Evolutionary conservation across 2,329 filamentous ascomycete genomes (phyloP).

Genomic region (Trichoderma sp.): DNA sequence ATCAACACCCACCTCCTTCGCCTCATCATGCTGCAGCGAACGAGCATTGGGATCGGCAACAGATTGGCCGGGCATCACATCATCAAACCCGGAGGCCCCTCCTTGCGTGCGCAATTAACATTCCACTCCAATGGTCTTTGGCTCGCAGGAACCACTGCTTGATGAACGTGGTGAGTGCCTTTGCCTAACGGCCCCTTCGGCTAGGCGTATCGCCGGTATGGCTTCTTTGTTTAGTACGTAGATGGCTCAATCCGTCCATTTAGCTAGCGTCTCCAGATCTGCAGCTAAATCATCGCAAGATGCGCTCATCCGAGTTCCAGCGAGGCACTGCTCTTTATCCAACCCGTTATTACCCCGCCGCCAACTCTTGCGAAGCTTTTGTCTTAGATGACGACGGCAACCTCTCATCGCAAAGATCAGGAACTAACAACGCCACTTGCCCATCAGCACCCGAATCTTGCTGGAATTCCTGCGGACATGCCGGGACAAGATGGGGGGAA

Average conservation of each 20-base stretch:
- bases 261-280: constrained; percentile 15
- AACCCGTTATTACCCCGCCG: constrained; percentile 12
- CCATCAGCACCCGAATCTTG: background rate
- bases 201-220: background rate
- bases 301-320: background rate
- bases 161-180: background rate
- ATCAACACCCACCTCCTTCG: constrained; percentile 8
- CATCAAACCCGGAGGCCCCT: background rate
- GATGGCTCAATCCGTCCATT: constrained; percentile 8
- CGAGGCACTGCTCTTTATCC: background rate
- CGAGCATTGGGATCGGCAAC: background rate
- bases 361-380: constrained; percentile 14
- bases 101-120: constrained; percentile 3
- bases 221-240: background rate
- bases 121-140: background rate
- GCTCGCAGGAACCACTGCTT: background rate
- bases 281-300: constrained; percentile 8
- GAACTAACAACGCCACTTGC: constrained; percentile 7
- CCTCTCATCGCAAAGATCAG: background rate
- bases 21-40: background rate
- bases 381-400: constrained; percentile 15
- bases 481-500: background rate
- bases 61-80: background rate
- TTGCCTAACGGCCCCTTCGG: constrained; percentile 2
- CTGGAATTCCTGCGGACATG: background rate